phyloP scores from a whole-genome alignment of 495 filamentous ascomycete genomes.

The Pseudevernia furfuracea region DNA sequence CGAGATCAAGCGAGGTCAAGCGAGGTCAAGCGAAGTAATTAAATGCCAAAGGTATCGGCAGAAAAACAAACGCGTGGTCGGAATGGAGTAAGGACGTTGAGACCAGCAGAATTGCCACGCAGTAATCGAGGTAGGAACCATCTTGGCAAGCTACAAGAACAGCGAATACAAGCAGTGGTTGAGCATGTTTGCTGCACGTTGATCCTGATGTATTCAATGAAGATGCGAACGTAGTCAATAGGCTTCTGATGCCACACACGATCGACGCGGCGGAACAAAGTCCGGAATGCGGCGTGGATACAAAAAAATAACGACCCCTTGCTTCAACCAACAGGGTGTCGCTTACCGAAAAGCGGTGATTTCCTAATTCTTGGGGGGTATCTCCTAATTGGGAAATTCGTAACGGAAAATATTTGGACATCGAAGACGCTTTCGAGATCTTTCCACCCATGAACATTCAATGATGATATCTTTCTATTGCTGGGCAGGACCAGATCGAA shows the following conservation, averaged over 20 bases:
- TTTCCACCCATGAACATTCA: background rate
- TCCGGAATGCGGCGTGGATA: background rate
- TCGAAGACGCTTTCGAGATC: background rate
- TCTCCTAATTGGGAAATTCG: background rate
- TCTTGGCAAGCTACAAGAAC: background rate
- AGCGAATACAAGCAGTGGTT: background rate
- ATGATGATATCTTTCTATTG: background rate
- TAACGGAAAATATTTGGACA: background rate
- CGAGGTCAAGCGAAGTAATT: conserved; percentile 1
- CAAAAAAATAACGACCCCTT: background rate
- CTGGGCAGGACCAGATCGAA: background rate
- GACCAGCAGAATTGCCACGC: background rate
- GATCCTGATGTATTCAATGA: background rate
- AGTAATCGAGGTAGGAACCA: background rate
- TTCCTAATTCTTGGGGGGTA: background rate
- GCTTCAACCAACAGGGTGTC: background rate
- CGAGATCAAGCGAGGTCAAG: conserved; percentile 2
- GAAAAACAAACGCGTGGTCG: background rate
- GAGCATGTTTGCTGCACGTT: background rate
- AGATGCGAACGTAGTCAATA: background rate
- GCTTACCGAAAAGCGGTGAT: conserved; percentile 1
- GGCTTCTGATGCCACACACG: background rate
- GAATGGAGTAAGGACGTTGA: background rate
- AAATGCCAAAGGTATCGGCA: background rate
- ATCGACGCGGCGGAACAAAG: too few relatives aligned